Conservation (phyloP, 768 basidiomycete genomes). For the Termitomyces sp. region DNA sequence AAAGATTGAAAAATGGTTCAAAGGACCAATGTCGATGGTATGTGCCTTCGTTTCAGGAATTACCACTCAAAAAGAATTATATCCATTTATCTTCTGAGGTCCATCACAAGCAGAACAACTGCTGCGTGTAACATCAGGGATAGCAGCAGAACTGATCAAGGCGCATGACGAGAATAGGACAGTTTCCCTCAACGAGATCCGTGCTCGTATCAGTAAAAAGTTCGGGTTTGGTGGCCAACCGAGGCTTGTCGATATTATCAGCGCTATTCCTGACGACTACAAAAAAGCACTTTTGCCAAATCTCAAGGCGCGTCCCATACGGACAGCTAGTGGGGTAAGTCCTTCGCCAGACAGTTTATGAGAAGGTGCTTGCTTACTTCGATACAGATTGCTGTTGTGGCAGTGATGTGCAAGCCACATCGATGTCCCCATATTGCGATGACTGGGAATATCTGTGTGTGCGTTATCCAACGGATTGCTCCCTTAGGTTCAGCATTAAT, state of each 20-base stretch:
- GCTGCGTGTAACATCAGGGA: slow-evolving; percentile 87
- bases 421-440: slow-evolving; percentile 99
- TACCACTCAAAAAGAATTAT: background rate
- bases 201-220: slow-evolving; percentile 87
- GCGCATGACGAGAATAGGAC: slow-evolving; percentile 73
- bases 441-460: slow-evolving; percentile 99
- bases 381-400: slow-evolving; percentile 89
- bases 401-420: slow-evolving; percentile 99
- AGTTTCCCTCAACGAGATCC: slow-evolving; percentile 84
- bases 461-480: slow-evolving; percentile 20
- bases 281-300: slow-evolving; percentile 88
- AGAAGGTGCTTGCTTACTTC: background rate
- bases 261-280: slow-evolving; percentile 96
- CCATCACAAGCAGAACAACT: slow-evolving; percentile 89
- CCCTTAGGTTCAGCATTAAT: background rate
- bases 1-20: slow-evolving; percentile 8
- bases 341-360: background rate
- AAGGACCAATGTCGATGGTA: slow-evolving; percentile 11
- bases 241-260: slow-evolving; percentile 94
- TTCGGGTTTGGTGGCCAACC: slow-evolving; percentile 83
- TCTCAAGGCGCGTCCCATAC: slow-evolving; percentile 87
- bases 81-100: slow-evolving; percentile 26
- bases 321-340: slow-evolving; percentile 93
- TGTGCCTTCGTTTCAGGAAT: background rate
- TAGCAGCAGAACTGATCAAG: slow-evolving; percentile 90